These are phyloP conservation scores for Alternaria incomplexa DNA, from an alignment of 2,329 filamentous ascomycete species.

Conservation along the genomic window DNA sequence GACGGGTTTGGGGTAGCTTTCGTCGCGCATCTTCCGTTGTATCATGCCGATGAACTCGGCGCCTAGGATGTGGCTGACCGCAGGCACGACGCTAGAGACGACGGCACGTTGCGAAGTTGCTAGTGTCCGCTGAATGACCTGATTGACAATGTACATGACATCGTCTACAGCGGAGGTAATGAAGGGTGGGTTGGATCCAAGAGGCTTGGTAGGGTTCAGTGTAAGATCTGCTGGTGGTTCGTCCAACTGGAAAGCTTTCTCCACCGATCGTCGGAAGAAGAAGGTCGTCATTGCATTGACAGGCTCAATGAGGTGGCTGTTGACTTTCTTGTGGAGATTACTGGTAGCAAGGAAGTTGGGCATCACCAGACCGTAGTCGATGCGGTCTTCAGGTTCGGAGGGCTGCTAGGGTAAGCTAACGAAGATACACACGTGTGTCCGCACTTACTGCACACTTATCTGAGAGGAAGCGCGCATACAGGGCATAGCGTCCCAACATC, in stretches of 20 bases:
- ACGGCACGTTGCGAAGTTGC: constrained; percentile 84
- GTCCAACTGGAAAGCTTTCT: constrained; percentile 96
- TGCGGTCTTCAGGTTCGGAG: constrained; percentile 56
- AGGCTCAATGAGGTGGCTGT: constrained; percentile 73
- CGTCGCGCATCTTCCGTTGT: constrained; percentile 96
- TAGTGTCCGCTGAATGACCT: constrained; percentile 84
- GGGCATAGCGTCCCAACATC: constrained; percentile 92
- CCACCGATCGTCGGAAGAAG: constrained; percentile 94
- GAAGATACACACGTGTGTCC: constrained; percentile 4
- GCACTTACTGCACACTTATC: constrained; percentile 78
- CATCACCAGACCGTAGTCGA: constrained; percentile 64
- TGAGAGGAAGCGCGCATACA: constrained; percentile 88
- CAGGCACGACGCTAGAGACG: constrained; percentile 77
- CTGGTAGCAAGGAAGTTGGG: constrained; percentile 80
- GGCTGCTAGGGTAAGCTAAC: constrained; percentile 30
- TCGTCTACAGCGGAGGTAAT: constrained; percentile 97
- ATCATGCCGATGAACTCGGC: constrained; percentile 96
- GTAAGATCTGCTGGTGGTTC: constrained; percentile 82
- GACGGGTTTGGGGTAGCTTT: constrained; percentile 82
- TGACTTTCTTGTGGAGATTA: constrained; percentile 79
- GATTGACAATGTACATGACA: constrained; percentile 98
- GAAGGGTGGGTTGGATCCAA: constrained; percentile 81
- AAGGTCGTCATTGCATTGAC: constrained; percentile 95
- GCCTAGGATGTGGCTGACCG: constrained; percentile 78
- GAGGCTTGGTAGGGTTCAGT: constrained; percentile 72